A percentile compares a stretch with the other conserved stretches of the same genome.
phyloP scores from a whole-genome alignment of 2,329 filamentous ascomycete species.

The Diaporthe vaccinii region DNA sequence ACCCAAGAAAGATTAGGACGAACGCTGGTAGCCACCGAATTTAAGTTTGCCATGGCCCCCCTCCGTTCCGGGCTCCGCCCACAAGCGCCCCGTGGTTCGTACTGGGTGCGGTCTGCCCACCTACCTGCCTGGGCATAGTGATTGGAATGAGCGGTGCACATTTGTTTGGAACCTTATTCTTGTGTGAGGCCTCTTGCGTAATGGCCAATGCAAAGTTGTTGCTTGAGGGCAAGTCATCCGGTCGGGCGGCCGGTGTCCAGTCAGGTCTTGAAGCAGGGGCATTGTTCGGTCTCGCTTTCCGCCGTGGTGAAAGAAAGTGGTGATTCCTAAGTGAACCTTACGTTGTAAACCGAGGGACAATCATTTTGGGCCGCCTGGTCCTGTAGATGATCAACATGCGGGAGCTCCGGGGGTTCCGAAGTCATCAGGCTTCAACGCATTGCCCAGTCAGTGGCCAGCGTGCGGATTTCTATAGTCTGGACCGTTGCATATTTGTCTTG shows the following conservation, averaged over 20 bases:
- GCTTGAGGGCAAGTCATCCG: background rate
- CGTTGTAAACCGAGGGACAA: no score
- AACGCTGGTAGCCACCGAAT: slow-evolving; percentile 6
- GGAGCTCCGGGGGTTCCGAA: background rate
- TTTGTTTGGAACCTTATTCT: background rate
- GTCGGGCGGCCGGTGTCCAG: background rate
- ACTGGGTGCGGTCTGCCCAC: background rate
- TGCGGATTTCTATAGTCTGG: background rate
- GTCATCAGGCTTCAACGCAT: background rate
- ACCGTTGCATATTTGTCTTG: background rate
- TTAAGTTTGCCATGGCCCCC: slow-evolving; percentile 3
- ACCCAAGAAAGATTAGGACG: slow-evolving; percentile 15
- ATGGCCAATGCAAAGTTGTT: background rate
- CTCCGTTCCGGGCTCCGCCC: slow-evolving; percentile 4
- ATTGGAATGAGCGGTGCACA: background rate
- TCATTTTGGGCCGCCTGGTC: background rate
- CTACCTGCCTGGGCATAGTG: background rate
- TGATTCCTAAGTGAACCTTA: background rate
- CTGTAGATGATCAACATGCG: background rate
- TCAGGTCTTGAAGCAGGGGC: background rate
- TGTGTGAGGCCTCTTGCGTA: background rate
- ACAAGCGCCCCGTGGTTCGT: background rate
- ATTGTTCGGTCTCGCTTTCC: background rate
- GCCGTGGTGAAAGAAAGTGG: no score
- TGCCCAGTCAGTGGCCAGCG: background rate